Percentiles rank a stretch among this genome's conserved stretches.
Evolutionary conservation across 2,329 filamentous ascomycete species (phyloP).

Genomic region (Arthroderma sp.): DNA sequence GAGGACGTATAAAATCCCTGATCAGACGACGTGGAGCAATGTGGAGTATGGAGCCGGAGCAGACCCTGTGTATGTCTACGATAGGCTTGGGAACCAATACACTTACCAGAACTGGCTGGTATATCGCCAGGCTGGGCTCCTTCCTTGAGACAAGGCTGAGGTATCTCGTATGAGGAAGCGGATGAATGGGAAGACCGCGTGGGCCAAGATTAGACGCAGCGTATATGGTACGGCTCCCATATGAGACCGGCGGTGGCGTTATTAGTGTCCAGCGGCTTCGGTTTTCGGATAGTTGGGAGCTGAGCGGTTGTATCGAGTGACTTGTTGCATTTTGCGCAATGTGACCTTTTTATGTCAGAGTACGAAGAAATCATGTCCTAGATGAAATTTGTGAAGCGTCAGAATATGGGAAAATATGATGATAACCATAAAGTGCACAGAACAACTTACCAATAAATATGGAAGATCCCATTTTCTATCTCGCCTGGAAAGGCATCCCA

Average conservation of each 20-base stretch:
- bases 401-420: too few species aligned
- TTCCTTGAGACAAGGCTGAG: not conserved
- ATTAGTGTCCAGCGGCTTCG: constrained; percentile 11
- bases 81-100: constrained; percentile 14
- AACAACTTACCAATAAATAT: constrained; percentile 24
- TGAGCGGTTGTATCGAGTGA: constrained; percentile 26
- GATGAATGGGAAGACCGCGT: not conserved
- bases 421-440: not conserved
- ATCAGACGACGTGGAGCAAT: constrained; percentile 18
- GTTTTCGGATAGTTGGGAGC: constrained; percentile 26
- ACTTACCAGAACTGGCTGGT: constrained; percentile 2
- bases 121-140: constrained; percentile 4
- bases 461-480: constrained; percentile 26
- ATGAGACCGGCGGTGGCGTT: constrained; percentile 11
- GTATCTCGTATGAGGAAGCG: not conserved
- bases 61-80: constrained; percentile 14
- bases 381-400: not conserved
- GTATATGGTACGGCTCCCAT: constrained; percentile 25
- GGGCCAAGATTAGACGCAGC: constrained; percentile 15
- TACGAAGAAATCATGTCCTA: constrained; percentile 33
- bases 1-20: constrained; percentile 19
- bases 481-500: constrained; percentile 23
- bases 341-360: constrained; percentile 25
- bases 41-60: constrained; percentile 15
- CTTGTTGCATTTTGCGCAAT: constrained; percentile 26